Base-by-base conservation (phyloP, 768 basidiomycete species). In the Calvatia gigantea region DNA sequence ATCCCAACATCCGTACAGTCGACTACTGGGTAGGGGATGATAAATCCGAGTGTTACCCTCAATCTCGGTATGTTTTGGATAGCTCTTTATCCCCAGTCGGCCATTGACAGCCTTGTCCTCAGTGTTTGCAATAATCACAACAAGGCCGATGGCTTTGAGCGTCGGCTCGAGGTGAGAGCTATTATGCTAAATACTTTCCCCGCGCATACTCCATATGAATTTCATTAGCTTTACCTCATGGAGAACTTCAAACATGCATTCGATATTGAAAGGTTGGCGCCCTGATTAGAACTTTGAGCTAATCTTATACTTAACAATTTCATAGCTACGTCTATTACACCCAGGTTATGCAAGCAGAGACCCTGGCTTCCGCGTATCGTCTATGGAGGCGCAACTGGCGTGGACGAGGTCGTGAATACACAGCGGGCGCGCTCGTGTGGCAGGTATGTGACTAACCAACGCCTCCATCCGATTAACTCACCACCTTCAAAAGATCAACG, bases 281-380 rank as follows among this genome's bases (percentile, higher is more conserved):
- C 52, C 23, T 27, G 23, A 35, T 19, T 21, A 27, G 4, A 31
- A n/a, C 17, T 25, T 28, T n/a, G n/a, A 19, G 35, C 33, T 25
- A 42, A 42, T 49, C 9, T 23, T 44, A 39, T 56, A 12, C 23
- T 38, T 51, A 46, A 42, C 37, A 38, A 23, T 33, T 42, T 53
- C 42, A 33, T 38, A 92, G 91, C 68, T 97, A 95, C 71, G 81
- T 91, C 12, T 98, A 94, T 70, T 93, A 90, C 64, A 96, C 96
- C 4, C 96, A 98, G 70, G 73, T 96, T 53, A 95, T 98, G 91
- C 96, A 98, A 70, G 90, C 94, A 3, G 95, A 98, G 70, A 85
- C 89, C 2, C 77, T 98, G 17, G 83, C 86, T 1, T 83, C 89
- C 19, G 96, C 96, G 0, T 97, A 92, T 68, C 84, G 90, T 17